These are phyloP conservation scores for Hyaloscypha bicolor DNA, from an alignment of 495 filamentous ascomycete species.

Conservation along the genomic window DNA sequence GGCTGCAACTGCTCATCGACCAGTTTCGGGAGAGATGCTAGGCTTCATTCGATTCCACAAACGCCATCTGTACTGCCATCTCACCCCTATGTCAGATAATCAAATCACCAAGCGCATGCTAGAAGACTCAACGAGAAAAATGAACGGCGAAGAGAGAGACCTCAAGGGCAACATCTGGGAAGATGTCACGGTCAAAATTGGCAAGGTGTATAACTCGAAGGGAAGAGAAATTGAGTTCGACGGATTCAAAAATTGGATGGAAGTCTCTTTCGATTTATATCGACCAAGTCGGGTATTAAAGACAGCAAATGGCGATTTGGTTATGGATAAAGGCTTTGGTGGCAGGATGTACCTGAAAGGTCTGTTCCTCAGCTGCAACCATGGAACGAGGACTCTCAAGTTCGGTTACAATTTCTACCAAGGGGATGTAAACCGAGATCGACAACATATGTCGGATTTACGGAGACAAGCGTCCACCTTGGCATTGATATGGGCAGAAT, in stretches of 20 bases:
- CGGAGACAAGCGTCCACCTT: constrained; percentile 26
- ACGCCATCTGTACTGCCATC: not conserved
- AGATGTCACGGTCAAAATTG: constrained; percentile 33
- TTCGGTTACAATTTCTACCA: constrained; percentile 32
- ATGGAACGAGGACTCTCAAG: constrained; percentile 18
- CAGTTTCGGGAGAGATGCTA: not conserved
- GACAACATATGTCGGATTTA: constrained; percentile 21
- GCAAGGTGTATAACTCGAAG: constrained; percentile 1
- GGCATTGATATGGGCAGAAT: constrained; percentile 31
- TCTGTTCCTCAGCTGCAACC: constrained; percentile 15
- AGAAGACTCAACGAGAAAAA: not conserved
- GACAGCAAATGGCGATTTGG: constrained; percentile 28
- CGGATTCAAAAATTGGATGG: constrained; percentile 31
- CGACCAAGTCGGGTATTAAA: constrained; percentile 27
- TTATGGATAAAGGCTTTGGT: constrained; percentile 25
- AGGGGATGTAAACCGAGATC: constrained; percentile 32
- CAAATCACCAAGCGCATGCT: constrained; percentile 5
- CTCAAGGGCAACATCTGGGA: constrained; percentile 24
- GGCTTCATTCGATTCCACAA: constrained; percentile 17
- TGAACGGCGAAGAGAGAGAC: constrained; percentile 1
- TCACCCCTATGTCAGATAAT: constrained; percentile 9
- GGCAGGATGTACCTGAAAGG: constrained; percentile 33
- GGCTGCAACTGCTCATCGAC: constrained; percentile 8
- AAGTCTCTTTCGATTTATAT: constrained; percentile 28
- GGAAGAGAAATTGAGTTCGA: constrained; percentile 16